A percentile compares a stretch with the other conserved stretches of the same genome.
Conservation (phyloP, 345 rosid genomes). For the Turritis glabra region DNA sequence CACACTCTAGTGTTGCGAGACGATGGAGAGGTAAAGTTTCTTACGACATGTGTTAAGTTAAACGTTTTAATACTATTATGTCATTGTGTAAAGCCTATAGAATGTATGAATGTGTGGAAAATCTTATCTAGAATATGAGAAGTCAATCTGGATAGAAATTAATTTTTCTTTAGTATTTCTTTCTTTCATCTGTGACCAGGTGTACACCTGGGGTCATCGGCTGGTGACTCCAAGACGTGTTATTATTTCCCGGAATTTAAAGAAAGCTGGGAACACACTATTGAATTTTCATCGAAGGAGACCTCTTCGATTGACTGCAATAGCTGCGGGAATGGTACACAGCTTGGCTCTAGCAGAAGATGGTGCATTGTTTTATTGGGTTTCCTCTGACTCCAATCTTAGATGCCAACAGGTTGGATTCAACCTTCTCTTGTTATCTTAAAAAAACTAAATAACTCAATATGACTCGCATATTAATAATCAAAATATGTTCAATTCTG, state of each 20-base stretch:
- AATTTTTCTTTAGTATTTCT: constrained; percentile 25
- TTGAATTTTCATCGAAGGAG: constrained; percentile 78
- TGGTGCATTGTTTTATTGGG: constrained; percentile 92
- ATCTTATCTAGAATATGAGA: not conserved
- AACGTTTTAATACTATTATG: not conserved
- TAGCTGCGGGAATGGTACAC: constrained; percentile 93
- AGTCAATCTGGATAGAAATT: constrained; percentile 14
- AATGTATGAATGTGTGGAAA: not conserved
- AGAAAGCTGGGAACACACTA: constrained; percentile 63
- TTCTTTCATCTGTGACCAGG: constrained; percentile 52
- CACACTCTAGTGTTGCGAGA: constrained; percentile 81
- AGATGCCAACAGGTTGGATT: constrained; percentile 83
- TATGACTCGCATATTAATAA: not conserved
- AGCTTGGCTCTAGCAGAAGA: constrained; percentile 91
- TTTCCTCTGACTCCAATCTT: constrained; percentile 83
- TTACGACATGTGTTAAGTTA: not conserved
- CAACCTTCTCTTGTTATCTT: not conserved
- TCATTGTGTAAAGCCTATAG: not conserved
- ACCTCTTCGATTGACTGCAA: constrained; percentile 69
- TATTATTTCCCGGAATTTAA: constrained; percentile 63
- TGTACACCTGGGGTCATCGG: constrained; percentile 95
- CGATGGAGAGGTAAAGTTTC: constrained; percentile 80
- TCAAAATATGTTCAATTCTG: not conserved
- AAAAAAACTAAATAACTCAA: not conserved
- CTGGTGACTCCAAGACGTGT: constrained; percentile 92